phyloP scores from a whole-genome alignment of 805 yeast genomes.

The Starmerella tilneyi region DNA sequence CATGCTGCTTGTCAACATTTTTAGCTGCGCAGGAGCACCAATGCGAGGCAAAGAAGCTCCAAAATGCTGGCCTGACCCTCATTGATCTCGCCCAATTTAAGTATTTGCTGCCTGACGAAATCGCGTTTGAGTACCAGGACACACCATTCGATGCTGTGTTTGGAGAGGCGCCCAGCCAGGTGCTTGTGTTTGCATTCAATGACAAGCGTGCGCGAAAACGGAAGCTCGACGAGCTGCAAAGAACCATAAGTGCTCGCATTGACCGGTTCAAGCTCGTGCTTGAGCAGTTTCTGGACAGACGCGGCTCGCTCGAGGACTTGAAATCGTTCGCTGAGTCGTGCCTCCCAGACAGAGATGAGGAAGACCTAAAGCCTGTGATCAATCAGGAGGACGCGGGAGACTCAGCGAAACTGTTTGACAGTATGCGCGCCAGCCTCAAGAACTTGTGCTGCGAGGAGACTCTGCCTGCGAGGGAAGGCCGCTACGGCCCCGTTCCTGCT shows the following conservation, averaged over 20 bases:
- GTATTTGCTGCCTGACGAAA: slow-evolving; percentile 55
- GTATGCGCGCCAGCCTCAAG: neutral
- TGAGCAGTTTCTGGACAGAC: slow-evolving; percentile 9
- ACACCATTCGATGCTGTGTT: slow-evolving; percentile 39
- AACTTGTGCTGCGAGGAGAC: slow-evolving; percentile 40
- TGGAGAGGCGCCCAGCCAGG: slow-evolving; percentile 36
- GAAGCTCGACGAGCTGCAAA: slow-evolving; percentile 7
- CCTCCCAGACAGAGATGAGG: slow-evolving; percentile 3
- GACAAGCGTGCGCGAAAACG: slow-evolving; percentile 46
- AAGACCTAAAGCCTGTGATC: too few relatives aligned
- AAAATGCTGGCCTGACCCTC: slow-evolving; percentile 30
- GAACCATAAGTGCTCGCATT: slow-evolving; percentile 16
- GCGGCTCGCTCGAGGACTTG: slow-evolving; percentile 10
- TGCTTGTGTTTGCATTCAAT: slow-evolving; percentile 64
- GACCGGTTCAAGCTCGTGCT: slow-evolving; percentile 17
- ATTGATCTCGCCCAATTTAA: slow-evolving; percentile 57
- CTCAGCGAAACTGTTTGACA: neutral
- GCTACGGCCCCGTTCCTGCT: slow-evolving; percentile 23
- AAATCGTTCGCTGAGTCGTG: neutral
- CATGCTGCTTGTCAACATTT: slow-evolving; percentile 21
- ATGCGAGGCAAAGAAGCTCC: slow-evolving; percentile 21
- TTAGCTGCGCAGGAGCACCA: slow-evolving; percentile 14
- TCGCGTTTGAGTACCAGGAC: slow-evolving; percentile 65
- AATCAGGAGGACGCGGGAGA: too few relatives aligned
- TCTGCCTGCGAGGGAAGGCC: slow-evolving; percentile 28